phyloP scores from a whole-genome alignment of 192 early-diverging fungal genomes.

The Chytriomyces confervae region DNA sequence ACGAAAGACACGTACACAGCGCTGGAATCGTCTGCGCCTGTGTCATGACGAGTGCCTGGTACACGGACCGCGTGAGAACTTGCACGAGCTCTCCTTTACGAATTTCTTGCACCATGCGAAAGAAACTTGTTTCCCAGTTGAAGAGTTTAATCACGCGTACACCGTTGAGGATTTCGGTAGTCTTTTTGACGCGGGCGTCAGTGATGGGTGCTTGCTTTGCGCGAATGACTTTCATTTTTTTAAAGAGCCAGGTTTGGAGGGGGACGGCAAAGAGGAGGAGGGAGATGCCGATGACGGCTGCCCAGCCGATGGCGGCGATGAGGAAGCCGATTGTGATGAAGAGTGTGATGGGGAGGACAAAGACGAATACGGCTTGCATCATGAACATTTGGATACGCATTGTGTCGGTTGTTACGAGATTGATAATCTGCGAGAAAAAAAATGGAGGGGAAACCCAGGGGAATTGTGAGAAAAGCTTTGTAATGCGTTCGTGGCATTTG shows the following conservation, averaged over 20 bases:
- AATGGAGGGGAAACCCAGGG: too few species aligned
- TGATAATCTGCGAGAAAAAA: background rate
- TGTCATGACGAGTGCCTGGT: conserved; percentile 19
- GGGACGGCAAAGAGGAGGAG: conserved; percentile 22
- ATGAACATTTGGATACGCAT: conserved; percentile 26
- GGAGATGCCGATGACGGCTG: conserved; percentile 16
- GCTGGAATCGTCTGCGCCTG: conserved; percentile 42
- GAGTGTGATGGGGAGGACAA: background rate
- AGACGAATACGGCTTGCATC: conserved; percentile 9
- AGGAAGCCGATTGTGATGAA: conserved; percentile 21
- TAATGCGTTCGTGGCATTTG: too few species aligned
- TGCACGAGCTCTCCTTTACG: conserved; percentile 59
- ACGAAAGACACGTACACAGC: conserved; percentile 42
- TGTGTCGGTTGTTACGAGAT: conserved; percentile 30
- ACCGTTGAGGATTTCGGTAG: conserved; percentile 75
- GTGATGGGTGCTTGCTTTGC: conserved; percentile 41
- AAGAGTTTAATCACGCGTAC: conserved; percentile 82
- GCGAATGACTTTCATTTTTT: conserved; percentile 21
- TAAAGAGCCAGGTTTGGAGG: conserved; percentile 15
- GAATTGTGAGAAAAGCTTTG: too few species aligned
- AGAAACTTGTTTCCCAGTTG: conserved; percentile 74
- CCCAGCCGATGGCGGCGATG: conserved; percentile 13
- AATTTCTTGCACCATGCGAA: conserved; percentile 61
- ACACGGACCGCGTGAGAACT: conserved; percentile 13
- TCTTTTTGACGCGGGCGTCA: conserved; percentile 69